Evolutionary conservation across 441 rosid genomes (phyloP), one percentile per base, ranked within the genome.

Genomic region (Flueggea neowawraea): DNA sequence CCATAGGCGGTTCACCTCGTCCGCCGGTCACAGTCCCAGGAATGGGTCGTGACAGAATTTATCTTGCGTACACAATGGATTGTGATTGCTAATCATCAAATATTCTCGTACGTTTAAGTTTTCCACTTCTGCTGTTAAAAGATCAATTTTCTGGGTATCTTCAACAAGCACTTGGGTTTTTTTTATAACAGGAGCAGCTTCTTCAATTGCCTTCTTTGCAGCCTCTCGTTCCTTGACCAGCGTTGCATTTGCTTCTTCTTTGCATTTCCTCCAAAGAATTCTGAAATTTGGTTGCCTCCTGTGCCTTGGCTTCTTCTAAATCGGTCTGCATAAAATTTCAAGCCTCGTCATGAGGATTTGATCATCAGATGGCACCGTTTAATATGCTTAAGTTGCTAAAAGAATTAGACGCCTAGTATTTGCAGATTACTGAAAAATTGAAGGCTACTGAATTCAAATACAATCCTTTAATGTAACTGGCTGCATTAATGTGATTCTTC

Each of bases 131-230:
- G 73, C 84, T 0, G 82, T 80, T 64, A 95, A 83, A n/a, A 81
- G 65, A 59, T 88, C 93, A 59, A 95, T 65, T 78, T 88, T 88
- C 77, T 87, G 48, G 10, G 97, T 90, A 71, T 95, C 98, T 84
- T 95, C 95, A 69, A 92, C 91, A 28, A 95, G 49, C 68, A 95
- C 89, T 79, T 91, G 83, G 61, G 92, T 95, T 80, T 95, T 98
- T 79, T 87, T 55, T 14, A 90, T 62, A 58, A 90, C 93, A 57
- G 95, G 91, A 78, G 98, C 96, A 49, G 99, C 94, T 76, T 95
- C 99, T 78, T 84, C 92, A 16, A 87, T 80, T 43, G 86, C 91
- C 72, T 88, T 78, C 88, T 73, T 91, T 47, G 90, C 84, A 55
- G 81, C 72, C 70, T 91, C 96, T 16, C 82, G 80, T 78, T 91